Conservation (phyloP, 768 basidiomycete species). For the Phlebiopsis flavidoalba region DNA sequence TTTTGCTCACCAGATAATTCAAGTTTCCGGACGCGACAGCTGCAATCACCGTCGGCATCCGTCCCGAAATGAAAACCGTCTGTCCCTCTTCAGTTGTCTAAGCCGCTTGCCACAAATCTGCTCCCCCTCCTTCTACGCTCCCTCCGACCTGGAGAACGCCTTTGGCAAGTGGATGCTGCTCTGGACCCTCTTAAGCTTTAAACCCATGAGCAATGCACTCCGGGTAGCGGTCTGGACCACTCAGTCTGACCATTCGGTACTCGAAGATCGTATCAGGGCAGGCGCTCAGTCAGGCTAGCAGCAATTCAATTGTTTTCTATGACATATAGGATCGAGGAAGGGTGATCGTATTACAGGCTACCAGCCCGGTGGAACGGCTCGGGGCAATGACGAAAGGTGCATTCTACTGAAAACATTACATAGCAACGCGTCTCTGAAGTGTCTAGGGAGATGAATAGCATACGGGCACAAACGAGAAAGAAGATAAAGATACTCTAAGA, state of each 20-base stretch:
- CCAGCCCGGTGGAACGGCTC: background rate
- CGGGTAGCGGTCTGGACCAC: conserved; percentile 4
- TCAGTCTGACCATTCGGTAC: background rate
- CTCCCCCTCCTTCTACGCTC: background rate
- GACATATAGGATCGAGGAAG: conserved; percentile 1
- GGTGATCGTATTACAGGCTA: conserved; percentile 3
- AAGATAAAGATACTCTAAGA: background rate
- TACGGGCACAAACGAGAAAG: background rate
- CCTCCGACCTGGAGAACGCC: background rate
- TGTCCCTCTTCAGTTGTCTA: background rate
- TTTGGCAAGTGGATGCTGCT: background rate
- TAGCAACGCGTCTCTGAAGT: background rate
- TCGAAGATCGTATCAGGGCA: conserved; percentile 1
- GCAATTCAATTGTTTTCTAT: conserved; percentile 1
- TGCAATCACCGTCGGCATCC: conserved; percentile 1
- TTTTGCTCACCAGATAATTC: background rate
- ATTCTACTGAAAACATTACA: background rate
- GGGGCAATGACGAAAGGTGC: conserved; percentile 4
- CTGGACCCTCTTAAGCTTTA: background rate
- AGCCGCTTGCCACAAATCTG: background rate
- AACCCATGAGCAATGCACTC: background rate
- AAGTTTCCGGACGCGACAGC: background rate
- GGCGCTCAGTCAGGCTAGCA: background rate
- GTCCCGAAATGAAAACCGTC: background rate
- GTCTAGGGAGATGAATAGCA: background rate